Percentiles rank a stretch among this genome's conserved stretches.
Conservation (phyloP, 2,329 filamentous ascomycete genomes). For the Colletotrichum horii region DNA sequence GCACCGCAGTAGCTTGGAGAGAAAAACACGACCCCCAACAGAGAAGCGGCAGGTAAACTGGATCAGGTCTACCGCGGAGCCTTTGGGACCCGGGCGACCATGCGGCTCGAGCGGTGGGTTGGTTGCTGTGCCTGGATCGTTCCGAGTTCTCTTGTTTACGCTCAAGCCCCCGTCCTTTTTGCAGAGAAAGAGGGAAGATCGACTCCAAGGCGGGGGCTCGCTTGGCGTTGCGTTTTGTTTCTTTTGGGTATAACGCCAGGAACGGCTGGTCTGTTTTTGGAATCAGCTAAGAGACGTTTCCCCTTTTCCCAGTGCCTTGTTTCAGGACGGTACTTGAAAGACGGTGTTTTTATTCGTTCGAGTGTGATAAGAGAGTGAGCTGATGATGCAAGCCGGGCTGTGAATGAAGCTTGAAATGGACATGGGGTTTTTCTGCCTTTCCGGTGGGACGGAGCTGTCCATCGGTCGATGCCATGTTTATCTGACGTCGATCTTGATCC, state of each 20-base stretch:
- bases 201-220: not conserved
- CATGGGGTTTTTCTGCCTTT: not conserved
- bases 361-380: not conserved
- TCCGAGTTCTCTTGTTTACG: not conserved
- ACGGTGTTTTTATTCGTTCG: not conserved
- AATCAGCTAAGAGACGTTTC: not conserved
- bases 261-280: constrained; percentile 8
- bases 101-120: constrained; percentile 12
- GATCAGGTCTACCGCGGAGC: not conserved
- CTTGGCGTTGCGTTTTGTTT: not conserved
- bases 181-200: not conserved
- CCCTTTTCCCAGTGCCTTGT: not conserved
- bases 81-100: not conserved
- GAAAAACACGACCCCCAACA: not conserved
- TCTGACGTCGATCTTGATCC: not conserved
- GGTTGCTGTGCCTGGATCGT: not conserved
- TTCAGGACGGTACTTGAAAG: not conserved
- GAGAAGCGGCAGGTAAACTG: not conserved
- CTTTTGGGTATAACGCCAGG: not conserved
- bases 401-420: not conserved
- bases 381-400: not conserved
- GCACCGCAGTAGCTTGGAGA: not conserved
- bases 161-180: not conserved
- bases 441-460: not conserved
- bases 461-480: not conserved